Conservation (phyloP, 176 grass and related monocot species). For the Poa pratensis region DNA sequence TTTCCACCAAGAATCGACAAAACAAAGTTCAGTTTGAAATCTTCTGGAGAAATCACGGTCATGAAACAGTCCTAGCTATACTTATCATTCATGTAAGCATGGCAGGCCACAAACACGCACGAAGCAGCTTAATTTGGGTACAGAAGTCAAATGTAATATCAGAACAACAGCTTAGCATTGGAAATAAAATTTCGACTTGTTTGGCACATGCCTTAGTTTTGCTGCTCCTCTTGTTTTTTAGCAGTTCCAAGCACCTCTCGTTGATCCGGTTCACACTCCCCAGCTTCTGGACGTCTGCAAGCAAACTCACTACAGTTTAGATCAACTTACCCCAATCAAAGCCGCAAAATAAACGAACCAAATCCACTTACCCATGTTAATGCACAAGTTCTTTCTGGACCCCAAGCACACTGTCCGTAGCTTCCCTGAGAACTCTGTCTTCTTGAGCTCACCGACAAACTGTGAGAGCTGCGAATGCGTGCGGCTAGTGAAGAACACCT, state of each 20-base stretch:
- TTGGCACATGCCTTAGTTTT: constrained; percentile 70
- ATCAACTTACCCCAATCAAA: neutral
- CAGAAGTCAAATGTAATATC: neutral
- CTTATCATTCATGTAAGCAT: constrained; percentile 2
- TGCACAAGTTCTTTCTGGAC: constrained; percentile 90
- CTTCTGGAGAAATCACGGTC: neutral
- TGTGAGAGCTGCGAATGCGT: constrained; percentile 92
- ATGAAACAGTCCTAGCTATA: neutral
- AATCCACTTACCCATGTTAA: constrained; percentile 69
- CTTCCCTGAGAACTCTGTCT: constrained; percentile 51
- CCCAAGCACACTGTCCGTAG: constrained; percentile 74
- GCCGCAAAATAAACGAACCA: neutral
- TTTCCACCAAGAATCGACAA: neutral
- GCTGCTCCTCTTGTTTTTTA: constrained; percentile 74
- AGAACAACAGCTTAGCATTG: neutral
- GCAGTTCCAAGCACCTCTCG: constrained; percentile 84
- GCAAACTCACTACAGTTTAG: constrained; percentile 22
- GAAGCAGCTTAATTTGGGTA: neutral
- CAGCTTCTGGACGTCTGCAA: constrained; percentile 79
- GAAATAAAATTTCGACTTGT: constrained; percentile 1
- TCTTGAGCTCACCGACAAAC: constrained; percentile 90
- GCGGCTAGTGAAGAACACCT: constrained; percentile 87
- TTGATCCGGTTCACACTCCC: constrained; percentile 71
- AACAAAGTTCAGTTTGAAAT: neutral
- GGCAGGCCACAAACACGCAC: neutral